Evolutionary conservation across 768 basidiomycete species (phyloP).

Genomic region (Pleurotus salmoneostramineus): DNA sequence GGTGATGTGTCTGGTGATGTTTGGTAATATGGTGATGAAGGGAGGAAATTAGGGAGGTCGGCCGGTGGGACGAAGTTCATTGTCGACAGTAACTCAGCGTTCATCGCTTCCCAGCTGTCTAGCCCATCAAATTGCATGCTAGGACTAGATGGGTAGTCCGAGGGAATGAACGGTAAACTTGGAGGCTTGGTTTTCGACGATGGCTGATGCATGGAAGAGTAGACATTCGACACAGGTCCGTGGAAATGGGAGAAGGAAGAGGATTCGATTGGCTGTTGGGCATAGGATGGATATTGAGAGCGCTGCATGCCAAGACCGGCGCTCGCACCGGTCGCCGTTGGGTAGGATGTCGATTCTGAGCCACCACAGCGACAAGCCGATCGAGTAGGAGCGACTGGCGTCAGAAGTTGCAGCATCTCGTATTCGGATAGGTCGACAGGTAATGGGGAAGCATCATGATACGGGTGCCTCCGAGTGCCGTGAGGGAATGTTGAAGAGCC

Average conservation of each 20-base stretch:
- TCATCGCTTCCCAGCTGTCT: slow-evolving; percentile 6
- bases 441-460: not conserved
- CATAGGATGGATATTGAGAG: not conserved
- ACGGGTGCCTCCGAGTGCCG: not conserved
- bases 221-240: not conserved
- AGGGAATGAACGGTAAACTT: not conserved
- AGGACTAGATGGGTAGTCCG: not conserved
- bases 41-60: not conserved
- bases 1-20: slow-evolving; percentile 2
- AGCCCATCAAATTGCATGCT: not conserved
- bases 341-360: not conserved
- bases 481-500: not conserved
- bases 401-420: slow-evolving; percentile 5
- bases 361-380: slow-evolving; percentile 4
- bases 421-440: not conserved
- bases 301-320: not conserved
- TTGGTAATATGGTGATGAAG: slow-evolving; percentile 3
- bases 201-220: not conserved
- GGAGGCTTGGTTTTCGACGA: not conserved
- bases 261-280: not conserved
- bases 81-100: not conserved
- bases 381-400: not conserved
- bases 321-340: not conserved
- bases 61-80: slow-evolving; percentile 1
- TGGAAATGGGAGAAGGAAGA: not conserved